Evolutionary conservation across 768 basidiomycete species (phyloP).

Genomic region (Lentinula guzmanii): DNA sequence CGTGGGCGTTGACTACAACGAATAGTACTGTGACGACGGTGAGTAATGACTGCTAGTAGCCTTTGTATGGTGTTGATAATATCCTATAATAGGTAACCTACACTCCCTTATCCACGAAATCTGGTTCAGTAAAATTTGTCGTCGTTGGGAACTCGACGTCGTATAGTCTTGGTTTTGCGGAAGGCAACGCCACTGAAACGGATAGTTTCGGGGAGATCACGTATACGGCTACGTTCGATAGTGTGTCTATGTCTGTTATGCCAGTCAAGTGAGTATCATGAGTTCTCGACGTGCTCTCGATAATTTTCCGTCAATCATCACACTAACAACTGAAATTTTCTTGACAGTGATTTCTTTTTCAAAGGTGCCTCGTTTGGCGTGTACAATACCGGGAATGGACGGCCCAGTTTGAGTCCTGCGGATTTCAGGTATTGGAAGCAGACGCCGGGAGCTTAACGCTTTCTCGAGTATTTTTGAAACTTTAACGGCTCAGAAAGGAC

Average conservation of each 20-base stretch:
- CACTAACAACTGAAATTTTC: not conserved
- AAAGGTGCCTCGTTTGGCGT: slow-evolving; percentile 30
- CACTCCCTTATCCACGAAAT: slow-evolving; percentile 16
- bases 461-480: too few relatives aligned
- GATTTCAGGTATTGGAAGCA: slow-evolving; percentile 34
- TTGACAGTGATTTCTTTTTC: slow-evolving; percentile 30
- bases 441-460: slow-evolving; percentile 8
- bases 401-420: slow-evolving; percentile 26
- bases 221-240: slow-evolving; percentile 25
- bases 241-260: slow-evolving; percentile 23
- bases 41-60: not conserved
- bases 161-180: slow-evolving; percentile 28
- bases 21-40: slow-evolving; percentile 25
- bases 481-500: too few relatives aligned
- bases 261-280: slow-evolving; percentile 23
- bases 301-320: too few relatives aligned
- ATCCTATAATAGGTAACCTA: slow-evolving; percentile 10
- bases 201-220: slow-evolving; percentile 6
- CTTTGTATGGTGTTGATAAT: too few relatives aligned
- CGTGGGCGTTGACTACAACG: slow-evolving; percentile 24
- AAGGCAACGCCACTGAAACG: slow-evolving; percentile 18
- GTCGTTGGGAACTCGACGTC: slow-evolving; percentile 22
- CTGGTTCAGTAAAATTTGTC: slow-evolving; percentile 22
- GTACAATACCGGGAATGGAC: slow-evolving; percentile 33
- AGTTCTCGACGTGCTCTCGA: too few relatives aligned